Evolutionary conservation across 1,284 basidiomycete species (phyloP).

Genomic region (Heterobasidion occidentale): DNA sequence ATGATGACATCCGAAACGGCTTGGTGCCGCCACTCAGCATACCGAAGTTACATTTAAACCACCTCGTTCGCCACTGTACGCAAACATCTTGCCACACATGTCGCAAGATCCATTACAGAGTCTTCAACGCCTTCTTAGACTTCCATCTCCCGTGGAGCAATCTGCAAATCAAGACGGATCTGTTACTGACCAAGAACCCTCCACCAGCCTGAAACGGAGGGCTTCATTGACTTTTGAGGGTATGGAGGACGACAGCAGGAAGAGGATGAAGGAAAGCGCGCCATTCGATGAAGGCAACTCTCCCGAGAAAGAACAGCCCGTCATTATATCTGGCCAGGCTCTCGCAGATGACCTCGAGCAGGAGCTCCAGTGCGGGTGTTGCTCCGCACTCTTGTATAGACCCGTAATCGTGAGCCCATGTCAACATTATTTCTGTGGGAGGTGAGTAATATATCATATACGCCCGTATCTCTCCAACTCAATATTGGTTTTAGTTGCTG

Average conservation of each 20-base stretch:
- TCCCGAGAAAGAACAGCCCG: constrained; percentile 5
- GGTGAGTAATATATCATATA: constrained; percentile 33
- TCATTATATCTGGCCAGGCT: constrained; percentile 20
- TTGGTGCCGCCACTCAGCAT: too few relatives aligned
- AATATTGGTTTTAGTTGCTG: constrained; percentile 46
- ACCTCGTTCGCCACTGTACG: neutral
- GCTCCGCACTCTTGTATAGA: constrained; percentile 66
- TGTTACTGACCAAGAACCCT: constrained; percentile 2
- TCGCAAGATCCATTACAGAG: neutral
- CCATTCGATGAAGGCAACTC: constrained; percentile 14
- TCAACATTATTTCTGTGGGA: constrained; percentile 82
- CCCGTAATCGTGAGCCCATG: constrained; percentile 73
- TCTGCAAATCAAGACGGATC: neutral
- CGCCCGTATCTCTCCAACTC: constrained; percentile 3
- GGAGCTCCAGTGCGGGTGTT: constrained; percentile 78
- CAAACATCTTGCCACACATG: neutral
- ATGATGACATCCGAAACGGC: neutral
- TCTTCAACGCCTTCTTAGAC: neutral
- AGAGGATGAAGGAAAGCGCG: constrained; percentile 48
- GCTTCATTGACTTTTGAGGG: constrained; percentile 53
- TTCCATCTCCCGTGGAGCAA: neutral
- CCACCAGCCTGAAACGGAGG: constrained; percentile 43
- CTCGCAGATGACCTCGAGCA: constrained; percentile 57
- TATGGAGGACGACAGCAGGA: constrained; percentile 41
- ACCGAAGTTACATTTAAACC: too few relatives aligned